phyloP scores from a whole-genome alignment of 2,329 filamentous ascomycete species.

The Samsoniella hepiali region DNA sequence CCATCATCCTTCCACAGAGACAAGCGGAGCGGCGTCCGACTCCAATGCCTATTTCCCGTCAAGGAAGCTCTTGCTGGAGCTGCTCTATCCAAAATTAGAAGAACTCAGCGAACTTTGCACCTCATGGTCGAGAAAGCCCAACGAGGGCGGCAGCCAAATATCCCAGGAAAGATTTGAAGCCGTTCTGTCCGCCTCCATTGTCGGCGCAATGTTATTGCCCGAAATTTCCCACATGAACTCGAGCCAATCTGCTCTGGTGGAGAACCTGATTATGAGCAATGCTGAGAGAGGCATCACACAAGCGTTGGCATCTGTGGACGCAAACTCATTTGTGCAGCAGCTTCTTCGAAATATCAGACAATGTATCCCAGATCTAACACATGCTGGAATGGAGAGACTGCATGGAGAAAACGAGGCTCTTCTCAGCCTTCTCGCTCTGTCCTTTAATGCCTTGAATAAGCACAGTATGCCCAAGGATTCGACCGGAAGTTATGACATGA shows the following conservation, averaged over 20 bases:
- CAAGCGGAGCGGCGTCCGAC: constrained; percentile 28
- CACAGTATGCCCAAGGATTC: constrained; percentile 32
- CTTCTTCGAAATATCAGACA: constrained; percentile 43
- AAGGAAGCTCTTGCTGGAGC: constrained; percentile 51
- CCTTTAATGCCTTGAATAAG: constrained; percentile 36
- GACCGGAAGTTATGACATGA: constrained; percentile 46
- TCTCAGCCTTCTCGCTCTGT: constrained; percentile 40
- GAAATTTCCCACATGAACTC: constrained; percentile 47
- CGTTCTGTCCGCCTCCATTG: constrained; percentile 46
- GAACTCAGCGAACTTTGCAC: constrained; percentile 46
- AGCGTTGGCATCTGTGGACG: constrained; percentile 44
- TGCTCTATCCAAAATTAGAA: constrained; percentile 51
- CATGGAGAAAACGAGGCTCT: constrained; percentile 39
- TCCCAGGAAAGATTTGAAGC: constrained; percentile 53
- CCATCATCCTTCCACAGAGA: constrained; percentile 15
- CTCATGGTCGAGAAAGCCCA: constrained; percentile 44
- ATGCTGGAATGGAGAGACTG: constrained; percentile 36
- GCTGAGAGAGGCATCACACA: constrained; percentile 40
- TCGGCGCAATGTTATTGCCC: constrained; percentile 45
- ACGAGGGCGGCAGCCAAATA: constrained; percentile 47
- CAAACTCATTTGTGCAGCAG: constrained; percentile 43
- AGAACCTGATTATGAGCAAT: constrained; percentile 40
- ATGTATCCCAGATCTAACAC: constrained; percentile 45
- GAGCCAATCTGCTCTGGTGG: constrained; percentile 47
- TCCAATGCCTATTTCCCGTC: constrained; percentile 37